These are phyloP conservation scores for Theileria orientalis DNA, from an alignment of 169 alveolate species.

Conservation along the genomic window DNA sequence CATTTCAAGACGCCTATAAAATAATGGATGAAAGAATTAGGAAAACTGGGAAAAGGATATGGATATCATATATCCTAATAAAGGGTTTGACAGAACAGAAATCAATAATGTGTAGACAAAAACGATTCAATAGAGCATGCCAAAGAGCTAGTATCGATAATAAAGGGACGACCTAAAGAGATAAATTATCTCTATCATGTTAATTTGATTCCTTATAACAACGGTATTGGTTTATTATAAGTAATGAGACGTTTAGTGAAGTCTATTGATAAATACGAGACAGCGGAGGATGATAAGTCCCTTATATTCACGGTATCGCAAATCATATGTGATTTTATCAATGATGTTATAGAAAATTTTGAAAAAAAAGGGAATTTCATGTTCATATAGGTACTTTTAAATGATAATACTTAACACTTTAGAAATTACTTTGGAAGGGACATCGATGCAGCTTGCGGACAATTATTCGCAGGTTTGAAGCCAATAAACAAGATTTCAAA, in stretches of 20 bases:
- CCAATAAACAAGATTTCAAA: neutral
- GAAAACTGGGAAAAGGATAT: slow-evolving; percentile 80
- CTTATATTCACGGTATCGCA: slow-evolving; percentile 28
- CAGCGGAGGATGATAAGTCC: slow-evolving; percentile 36
- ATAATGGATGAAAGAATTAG: slow-evolving; percentile 79
- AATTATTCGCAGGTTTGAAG: slow-evolving; percentile 71
- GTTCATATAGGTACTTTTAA: slow-evolving; percentile 39
- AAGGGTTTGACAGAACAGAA: slow-evolving; percentile 58
- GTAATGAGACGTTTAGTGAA: slow-evolving; percentile 11
- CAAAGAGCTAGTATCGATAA: slow-evolving; percentile 67
- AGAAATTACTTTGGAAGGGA: slow-evolving; percentile 79
- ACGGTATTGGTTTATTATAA: slow-evolving; percentile 31
- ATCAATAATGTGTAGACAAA: slow-evolving; percentile 7
- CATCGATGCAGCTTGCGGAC: slow-evolving; percentile 87
- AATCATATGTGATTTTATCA: neutral
- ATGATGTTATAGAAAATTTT: slow-evolving; percentile 22
- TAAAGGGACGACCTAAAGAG: slow-evolving; percentile 64
- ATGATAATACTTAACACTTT: neutral
- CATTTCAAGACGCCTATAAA: slow-evolving; percentile 78
- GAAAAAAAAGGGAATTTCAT: slow-evolving; percentile 37
- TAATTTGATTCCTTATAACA: slow-evolving; percentile 69
- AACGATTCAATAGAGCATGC: slow-evolving; percentile 76
- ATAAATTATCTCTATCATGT: slow-evolving; percentile 73
- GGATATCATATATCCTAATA: slow-evolving; percentile 81
- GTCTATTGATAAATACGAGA: slow-evolving; percentile 30